Conservation (phyloP, 192 early-diverging fungal genomes). For the Helicostylum pulchrum region DNA sequence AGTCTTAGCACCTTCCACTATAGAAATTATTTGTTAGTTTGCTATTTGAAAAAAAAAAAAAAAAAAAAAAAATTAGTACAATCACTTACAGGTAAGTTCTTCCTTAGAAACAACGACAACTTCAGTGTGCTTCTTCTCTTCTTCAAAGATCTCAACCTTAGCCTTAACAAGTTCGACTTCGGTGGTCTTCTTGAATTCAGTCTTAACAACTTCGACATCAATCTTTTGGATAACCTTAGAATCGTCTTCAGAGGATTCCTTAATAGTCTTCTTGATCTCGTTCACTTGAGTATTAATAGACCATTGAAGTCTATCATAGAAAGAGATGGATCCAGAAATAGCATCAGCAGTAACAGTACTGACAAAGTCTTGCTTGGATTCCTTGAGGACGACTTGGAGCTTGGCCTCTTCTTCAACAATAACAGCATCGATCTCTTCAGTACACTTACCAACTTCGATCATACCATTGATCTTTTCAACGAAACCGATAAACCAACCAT, state of each 20-base stretch:
- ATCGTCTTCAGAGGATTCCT: background rate
- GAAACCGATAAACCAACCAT: conserved; percentile 3
- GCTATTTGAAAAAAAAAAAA: background rate
- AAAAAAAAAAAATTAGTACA: background rate
- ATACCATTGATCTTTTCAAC: background rate
- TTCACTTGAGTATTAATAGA: conserved; percentile 5
- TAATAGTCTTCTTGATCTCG: background rate
- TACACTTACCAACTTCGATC: background rate
- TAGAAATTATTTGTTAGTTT: background rate
- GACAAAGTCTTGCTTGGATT: conserved; percentile 1
- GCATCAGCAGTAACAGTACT: background rate
- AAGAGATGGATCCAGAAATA: background rate
- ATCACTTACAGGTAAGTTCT: background rate
- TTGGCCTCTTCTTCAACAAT: conserved; percentile 9
- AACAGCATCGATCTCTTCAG: conserved; percentile 11
- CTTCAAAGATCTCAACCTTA: background rate
- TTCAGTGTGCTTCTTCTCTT: conserved; percentile 1
- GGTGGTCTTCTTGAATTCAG: conserved; percentile 8
- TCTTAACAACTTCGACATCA: background rate
- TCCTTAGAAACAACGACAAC: background rate
- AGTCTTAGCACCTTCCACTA: background rate
- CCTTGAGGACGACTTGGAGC: background rate
- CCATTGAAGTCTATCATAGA: background rate
- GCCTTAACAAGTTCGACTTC: background rate
- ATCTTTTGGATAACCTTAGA: background rate